Conservation (phyloP, 169 alveolate genomes). For the Theileria orientalis region DNA sequence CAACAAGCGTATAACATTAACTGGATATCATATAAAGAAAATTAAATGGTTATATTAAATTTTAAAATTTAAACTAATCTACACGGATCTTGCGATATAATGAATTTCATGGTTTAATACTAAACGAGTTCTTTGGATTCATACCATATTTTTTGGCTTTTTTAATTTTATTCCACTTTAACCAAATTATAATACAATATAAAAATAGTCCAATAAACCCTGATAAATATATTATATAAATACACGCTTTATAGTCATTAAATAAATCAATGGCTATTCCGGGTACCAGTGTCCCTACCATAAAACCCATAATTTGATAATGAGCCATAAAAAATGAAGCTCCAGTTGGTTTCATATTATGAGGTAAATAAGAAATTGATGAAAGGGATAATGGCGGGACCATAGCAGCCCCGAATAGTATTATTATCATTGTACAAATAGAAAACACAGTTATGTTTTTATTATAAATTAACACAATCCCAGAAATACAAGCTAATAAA, state of each 20-base stretch:
- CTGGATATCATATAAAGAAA: no score
- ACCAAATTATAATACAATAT: not conserved
- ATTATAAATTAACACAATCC: constrained; percentile 9
- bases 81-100: no score
- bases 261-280: constrained; percentile 51
- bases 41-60: no score
- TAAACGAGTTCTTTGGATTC: no score
- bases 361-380: constrained; percentile 32
- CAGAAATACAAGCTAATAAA: constrained; percentile 51
- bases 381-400: constrained; percentile 53
- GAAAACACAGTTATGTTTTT: constrained; percentile 3
- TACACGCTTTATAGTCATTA: not conserved
- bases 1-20: no score
- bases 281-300: constrained; percentile 49
- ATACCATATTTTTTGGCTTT: no score
- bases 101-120: no score
- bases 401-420: constrained; percentile 53
- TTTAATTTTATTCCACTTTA: not conserved
- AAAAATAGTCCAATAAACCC: constrained; percentile 3
- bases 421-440: constrained; percentile 21
- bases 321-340: constrained; percentile 52
- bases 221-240: constrained; percentile 1
- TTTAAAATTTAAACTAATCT: no score
- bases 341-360: constrained; percentile 49
- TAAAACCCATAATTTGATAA: constrained; percentile 59